phyloP scores from a whole-genome alignment of 805 yeast species.

The Candida ponderosae region DNA sequence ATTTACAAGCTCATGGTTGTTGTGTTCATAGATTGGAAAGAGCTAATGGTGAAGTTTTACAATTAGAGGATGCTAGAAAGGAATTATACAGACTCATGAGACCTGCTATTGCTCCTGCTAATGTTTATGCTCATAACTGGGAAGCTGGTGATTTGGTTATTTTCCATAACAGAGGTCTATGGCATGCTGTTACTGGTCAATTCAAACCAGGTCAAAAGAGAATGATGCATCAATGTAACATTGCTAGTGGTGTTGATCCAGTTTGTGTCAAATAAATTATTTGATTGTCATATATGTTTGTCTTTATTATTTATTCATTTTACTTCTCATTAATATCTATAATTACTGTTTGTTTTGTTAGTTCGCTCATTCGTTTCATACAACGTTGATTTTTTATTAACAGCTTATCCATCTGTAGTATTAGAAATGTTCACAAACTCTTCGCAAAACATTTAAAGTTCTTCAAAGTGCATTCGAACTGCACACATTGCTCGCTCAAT shows the following conservation, averaged over 20 bases:
- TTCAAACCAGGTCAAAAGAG: slow-evolving; percentile 71
- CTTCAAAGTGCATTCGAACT: no score
- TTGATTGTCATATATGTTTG: no score
- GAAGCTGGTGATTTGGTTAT: slow-evolving; percentile 76
- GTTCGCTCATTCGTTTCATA: no score
- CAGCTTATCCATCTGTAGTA: no score
- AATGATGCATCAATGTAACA: slow-evolving; percentile 90
- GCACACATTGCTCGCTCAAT: no score
- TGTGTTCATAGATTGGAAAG: slow-evolving; percentile 61
- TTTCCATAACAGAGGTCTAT: slow-evolving; percentile 82
- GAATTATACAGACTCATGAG: slow-evolving; percentile 71
- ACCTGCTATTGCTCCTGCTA: slow-evolving; percentile 70
- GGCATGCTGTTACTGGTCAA: slow-evolving; percentile 91
- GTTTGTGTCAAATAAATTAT: no score
- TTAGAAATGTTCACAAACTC: no score
- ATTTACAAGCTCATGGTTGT: slow-evolving; percentile 83
- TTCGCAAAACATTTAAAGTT: no score
- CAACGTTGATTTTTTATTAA: no score
- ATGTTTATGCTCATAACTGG: slow-evolving; percentile 82
- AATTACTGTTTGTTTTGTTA: no score
- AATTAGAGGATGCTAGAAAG: slow-evolving; percentile 65
- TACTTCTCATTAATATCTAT: no score
- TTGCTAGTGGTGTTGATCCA: slow-evolving; percentile 77
- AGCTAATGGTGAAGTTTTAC: slow-evolving; percentile 51
- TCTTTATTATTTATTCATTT: no score